phyloP scores from a whole-genome alignment of 2,329 filamentous ascomycete species.

The Aspergillus ustus region DNA sequence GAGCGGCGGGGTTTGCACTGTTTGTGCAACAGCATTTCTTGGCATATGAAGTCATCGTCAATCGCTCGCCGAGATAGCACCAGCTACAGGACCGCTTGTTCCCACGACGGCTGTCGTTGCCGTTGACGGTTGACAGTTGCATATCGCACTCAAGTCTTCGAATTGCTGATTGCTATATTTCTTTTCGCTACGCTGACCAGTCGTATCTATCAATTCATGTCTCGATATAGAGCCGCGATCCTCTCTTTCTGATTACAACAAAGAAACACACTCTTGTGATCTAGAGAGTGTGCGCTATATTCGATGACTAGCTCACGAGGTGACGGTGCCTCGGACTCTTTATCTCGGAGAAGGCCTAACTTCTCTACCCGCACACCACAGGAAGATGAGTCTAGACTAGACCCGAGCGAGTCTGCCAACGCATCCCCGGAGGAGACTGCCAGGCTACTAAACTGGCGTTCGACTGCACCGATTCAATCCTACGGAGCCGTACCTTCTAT shows the following conservation, averaged over 20 bases:
- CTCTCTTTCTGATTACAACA: neutral
- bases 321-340: conserved; percentile 28
- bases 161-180: neutral
- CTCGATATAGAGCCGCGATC: neutral
- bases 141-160: neutral
- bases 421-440: conserved; percentile 29
- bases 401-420: conserved; percentile 34
- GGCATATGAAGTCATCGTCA: conserved; percentile 28
- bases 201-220: neutral
- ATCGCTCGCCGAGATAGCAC: conserved; percentile 2
- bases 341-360: conserved; percentile 43
- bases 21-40: conserved; percentile 28
- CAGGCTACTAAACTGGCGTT: conserved; percentile 29
- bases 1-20: conserved; percentile 36
- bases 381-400: conserved; percentile 44
- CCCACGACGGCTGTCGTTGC: conserved; percentile 6
- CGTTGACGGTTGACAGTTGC: conserved; percentile 1
- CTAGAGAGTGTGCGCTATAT: conserved; percentile 13
- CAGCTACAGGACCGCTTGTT: conserved; percentile 4
- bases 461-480: conserved; percentile 27
- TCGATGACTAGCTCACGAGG: conserved; percentile 30
- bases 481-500: conserved; percentile 30
- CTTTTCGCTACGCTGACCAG: neutral
- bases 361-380: conserved; percentile 45
- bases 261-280: conserved; percentile 4